Evolutionary conservation across 1,284 basidiomycete species (phyloP), one percentile per base, ranked within the genome.

Genomic region (Calocybe gambosa): DNA sequence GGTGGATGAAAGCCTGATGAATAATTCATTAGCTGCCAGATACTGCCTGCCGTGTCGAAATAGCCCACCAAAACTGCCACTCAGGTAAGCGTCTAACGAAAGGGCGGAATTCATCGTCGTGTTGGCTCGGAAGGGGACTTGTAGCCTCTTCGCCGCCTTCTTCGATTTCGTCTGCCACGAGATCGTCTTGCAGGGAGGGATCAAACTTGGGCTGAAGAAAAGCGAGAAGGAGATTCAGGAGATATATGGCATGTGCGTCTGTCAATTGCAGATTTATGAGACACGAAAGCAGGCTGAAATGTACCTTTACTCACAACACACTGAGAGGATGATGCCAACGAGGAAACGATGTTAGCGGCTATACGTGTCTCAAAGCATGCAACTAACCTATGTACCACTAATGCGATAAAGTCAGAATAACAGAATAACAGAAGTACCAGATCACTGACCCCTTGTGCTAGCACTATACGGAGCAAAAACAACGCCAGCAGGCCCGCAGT

Each of bases 121-220:
- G 77, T 55, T 78, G 71, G 23, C 80, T 84, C 5, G 85, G 84
- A 19, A 75, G 61, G 39, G 75, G 72, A 50, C 63, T 69, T n/a
- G 63, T 56, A 19, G 58, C 50, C 3, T 49, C 52, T 18, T 61
- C 59, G 25, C 68, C 67, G 18, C 85, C 90, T 59, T 93, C 94
- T 62, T 98, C 95, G 15, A 97, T 88, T 60, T 98, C 93, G 60
- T 95, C 90, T 5, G 92, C 94, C 45, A 91, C 77, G 2, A 97
- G 73, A 66, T 99, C 96, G 37, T 89, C 89, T 55, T 95, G 89
- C 31, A 97, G 72, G 1, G 92, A 93, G 0, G 96, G 95, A 68
- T 99, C 96, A 65, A 99, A 99, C 64, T 86, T 90, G 33, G 93
- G 92, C 69, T 91, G 89, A 5, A 94, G 73, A 71, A 94, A 93